phyloP scores from a whole-genome alignment of 768 basidiomycete species.

The Leccinum subgranulosum region DNA sequence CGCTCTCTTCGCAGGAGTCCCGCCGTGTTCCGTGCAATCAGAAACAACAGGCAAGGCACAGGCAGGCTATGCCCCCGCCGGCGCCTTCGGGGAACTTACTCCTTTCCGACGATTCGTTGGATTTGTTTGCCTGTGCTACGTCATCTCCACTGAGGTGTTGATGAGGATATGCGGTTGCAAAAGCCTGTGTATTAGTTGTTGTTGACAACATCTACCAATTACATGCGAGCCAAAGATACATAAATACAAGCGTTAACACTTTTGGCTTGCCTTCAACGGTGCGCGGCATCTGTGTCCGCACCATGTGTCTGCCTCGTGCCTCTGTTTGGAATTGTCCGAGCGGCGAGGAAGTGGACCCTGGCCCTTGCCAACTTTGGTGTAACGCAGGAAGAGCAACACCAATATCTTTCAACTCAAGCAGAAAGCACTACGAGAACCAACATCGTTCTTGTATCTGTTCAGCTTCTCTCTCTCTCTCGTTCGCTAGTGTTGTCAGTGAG shows the following conservation, averaged over 20 bases:
- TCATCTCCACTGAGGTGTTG: slow-evolving; percentile 28
- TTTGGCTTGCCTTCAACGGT: neutral
- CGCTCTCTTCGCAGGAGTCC: slow-evolving; percentile 7
- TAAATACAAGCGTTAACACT: neutral
- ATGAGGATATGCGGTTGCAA: neutral
- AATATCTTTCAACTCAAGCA: neutral
- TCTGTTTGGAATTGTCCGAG: neutral
- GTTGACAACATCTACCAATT: neutral
- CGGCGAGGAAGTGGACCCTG: neutral
- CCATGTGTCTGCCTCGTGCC: slow-evolving; percentile 25
- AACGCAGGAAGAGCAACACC: neutral
- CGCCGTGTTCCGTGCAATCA: slow-evolving; percentile 3
- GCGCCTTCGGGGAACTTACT: slow-evolving; percentile 9
- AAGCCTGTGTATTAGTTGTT: neutral
- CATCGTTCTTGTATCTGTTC: neutral
- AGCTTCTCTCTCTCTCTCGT: neutral
- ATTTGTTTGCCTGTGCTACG: slow-evolving; percentile 42
- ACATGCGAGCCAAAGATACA: neutral
- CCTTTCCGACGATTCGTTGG: slow-evolving; percentile 47
- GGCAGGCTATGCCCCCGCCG: neutral
- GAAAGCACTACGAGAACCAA: neutral
- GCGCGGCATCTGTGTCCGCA: neutral
- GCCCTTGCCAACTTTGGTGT: neutral
- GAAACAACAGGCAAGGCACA: slow-evolving; percentile 4
- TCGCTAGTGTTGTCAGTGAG: slow-evolving; percentile 8